phyloP scores from a whole-genome alignment of 768 basidiomycete species.

The Pluteus cervinus region DNA sequence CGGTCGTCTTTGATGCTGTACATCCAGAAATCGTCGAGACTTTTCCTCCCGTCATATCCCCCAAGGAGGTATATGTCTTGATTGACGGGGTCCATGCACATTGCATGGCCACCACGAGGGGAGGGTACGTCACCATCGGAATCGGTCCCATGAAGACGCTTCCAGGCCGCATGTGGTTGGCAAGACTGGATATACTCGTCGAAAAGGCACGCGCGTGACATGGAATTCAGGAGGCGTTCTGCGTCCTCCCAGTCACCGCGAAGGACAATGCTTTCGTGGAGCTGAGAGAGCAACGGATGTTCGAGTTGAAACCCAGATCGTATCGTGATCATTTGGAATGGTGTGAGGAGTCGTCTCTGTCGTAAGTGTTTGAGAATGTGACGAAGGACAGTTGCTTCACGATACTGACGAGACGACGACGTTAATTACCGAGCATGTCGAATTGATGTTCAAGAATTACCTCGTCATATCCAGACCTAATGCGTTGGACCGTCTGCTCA shows the following conservation, averaged over 20 bases:
- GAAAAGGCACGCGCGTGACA: conserved; percentile 56
- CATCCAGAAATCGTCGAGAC: conserved; percentile 76
- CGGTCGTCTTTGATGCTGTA: conserved; percentile 53
- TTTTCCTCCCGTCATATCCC: conserved; percentile 71
- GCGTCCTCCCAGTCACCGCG: conserved; percentile 57
- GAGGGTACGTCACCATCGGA: conserved; percentile 61
- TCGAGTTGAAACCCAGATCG: conserved; percentile 55
- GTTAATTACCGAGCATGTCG: conserved; percentile 4
- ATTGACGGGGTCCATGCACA: conserved; percentile 66
- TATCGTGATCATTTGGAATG: conserved; percentile 53
- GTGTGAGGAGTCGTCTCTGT: conserved; percentile 63
- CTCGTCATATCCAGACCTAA: conserved; percentile 52
- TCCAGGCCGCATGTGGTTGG: conserved; percentile 59
- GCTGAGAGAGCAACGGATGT: conserved; percentile 61
- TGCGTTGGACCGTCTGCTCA: conserved; percentile 46
- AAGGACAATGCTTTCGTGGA: conserved; percentile 61
- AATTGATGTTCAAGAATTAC: conserved; percentile 30
- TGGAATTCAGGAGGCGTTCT: conserved; percentile 44
- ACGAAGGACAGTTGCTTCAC: conserved; percentile 58
- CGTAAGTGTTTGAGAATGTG: conserved; percentile 75
- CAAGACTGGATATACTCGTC: conserved; percentile 49
- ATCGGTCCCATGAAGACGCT: conserved; percentile 50
- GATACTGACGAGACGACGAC: conserved; percentile 46
- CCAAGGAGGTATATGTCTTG: conserved; percentile 71
- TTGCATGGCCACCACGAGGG: conserved; percentile 72